A percentile compares a stretch with the other conserved stretches of the same genome.
Conservation (phyloP, 1,284 basidiomycete genomes). For the Chalciporus piperatoides region DNA sequence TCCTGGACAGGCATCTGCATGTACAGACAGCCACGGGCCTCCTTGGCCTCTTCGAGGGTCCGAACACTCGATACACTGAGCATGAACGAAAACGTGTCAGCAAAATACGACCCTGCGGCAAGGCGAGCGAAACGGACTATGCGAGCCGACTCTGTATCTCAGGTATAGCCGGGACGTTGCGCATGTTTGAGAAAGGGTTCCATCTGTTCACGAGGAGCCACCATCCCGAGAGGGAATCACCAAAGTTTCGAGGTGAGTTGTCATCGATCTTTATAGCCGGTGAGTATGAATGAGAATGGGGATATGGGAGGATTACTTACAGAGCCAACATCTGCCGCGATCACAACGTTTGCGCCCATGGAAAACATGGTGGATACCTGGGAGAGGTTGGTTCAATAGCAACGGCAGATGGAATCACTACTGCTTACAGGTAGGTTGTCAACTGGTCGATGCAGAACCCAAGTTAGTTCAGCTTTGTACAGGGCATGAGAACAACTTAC, state of each 20-base stretch:
- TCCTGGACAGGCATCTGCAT: constrained; percentile 94
- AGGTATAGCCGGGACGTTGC: constrained; percentile 86
- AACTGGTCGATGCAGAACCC: constrained; percentile 43
- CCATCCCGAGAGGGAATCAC: constrained; percentile 95
- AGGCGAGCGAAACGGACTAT: constrained; percentile 60
- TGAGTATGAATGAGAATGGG: background rate
- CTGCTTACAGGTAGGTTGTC: constrained; percentile 82
- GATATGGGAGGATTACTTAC: constrained; percentile 43
- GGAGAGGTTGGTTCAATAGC: constrained; percentile 3
- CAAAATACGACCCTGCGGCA: background rate
- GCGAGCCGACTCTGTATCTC: constrained; percentile 95
- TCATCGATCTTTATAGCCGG: constrained; percentile 69
- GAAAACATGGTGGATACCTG: constrained; percentile 89
- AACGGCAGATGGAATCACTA: background rate
- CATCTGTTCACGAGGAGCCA: constrained; percentile 92
- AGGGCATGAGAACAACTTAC: constrained; percentile 41
- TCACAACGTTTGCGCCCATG: constrained; percentile 89
- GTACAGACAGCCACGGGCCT: constrained; percentile 84
- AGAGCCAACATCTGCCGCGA: constrained; percentile 93
- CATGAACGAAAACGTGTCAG: constrained; percentile 4
- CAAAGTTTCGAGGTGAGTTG: constrained; percentile 91
- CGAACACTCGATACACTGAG: constrained; percentile 90
- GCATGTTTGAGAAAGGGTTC: constrained; percentile 85
- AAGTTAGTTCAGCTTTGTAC: constrained; percentile 2
- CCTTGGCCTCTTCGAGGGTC: constrained; percentile 93